Evolutionary conservation across 208 protist species (phyloP).

Genomic region (Crithidia acanthocephali): DNA sequence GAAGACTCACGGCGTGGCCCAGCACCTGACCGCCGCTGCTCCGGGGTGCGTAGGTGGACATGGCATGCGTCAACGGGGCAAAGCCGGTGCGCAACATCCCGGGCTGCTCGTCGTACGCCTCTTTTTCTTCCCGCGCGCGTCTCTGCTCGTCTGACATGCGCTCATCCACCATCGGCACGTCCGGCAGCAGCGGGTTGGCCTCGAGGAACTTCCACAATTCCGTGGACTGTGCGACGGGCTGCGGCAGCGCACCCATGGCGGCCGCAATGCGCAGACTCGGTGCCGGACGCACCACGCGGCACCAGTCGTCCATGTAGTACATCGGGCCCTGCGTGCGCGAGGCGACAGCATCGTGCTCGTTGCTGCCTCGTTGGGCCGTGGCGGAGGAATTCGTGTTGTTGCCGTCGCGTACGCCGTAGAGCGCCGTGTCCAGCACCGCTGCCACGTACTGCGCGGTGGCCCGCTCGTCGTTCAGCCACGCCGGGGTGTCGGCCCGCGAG

Average conservation of each 20-base stretch:
- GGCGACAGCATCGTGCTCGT: not conserved
- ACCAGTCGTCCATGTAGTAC: constrained; percentile 80
- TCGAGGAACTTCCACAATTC: constrained; percentile 76
- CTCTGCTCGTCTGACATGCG: not conserved
- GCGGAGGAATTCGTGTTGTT: not conserved
- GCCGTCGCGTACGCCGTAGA: constrained; percentile 78
- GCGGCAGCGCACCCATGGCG: constrained; percentile 61
- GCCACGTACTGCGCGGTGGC: constrained; percentile 84
- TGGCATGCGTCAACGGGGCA: constrained; percentile 67
- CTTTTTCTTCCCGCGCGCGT: not conserved
- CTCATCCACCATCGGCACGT: constrained; percentile 6
- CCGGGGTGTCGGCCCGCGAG: not conserved
- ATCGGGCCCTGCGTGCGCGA: constrained; percentile 40
- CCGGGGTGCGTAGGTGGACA: constrained; percentile 31
- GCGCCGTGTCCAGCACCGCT: constrained; percentile 62
- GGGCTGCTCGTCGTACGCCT: not conserved
- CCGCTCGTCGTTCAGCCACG: constrained; percentile 72
- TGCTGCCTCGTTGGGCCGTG: not conserved
- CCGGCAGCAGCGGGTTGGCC: constrained; percentile 53
- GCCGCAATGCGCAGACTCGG: constrained; percentile 64
- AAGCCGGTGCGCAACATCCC: constrained; percentile 31
- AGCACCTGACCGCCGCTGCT: constrained; percentile 62
- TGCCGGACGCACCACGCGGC: constrained; percentile 58
- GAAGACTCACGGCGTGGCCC: constrained; percentile 71
- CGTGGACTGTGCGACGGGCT: constrained; percentile 29